phyloP scores from a whole-genome alignment of 1,284 basidiomycete species.

The Moesziomyces globuligerus region DNA sequence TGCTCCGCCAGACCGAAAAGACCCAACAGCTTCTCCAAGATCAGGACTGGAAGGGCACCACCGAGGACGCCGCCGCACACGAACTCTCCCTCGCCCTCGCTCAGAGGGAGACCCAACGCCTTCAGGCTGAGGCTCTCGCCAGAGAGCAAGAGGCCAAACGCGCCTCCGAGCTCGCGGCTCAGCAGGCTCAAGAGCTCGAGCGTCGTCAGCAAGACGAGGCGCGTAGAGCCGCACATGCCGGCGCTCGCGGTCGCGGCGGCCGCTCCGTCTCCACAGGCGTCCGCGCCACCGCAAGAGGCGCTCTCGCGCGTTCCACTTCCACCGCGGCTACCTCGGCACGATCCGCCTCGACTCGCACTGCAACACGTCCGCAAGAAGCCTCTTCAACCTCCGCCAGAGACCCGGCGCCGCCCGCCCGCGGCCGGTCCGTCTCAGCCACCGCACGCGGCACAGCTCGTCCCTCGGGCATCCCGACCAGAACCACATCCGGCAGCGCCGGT shows the following conservation, averaged over 20 bases:
- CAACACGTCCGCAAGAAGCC: too few species aligned
- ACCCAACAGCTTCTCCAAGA: conserved; percentile 57
- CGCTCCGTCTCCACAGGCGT: conserved; percentile 21
- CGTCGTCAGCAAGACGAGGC: conserved; percentile 15
- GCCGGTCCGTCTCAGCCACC: conserved; percentile 17
- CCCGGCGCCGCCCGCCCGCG: conserved; percentile 14
- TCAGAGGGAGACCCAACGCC: conserved; percentile 43
- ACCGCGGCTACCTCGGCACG: conserved; percentile 3
- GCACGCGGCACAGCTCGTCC: conserved; percentile 16
- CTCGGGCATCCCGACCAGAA: conserved; percentile 34
- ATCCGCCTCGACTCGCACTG: not conserved
- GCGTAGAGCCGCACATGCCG: conserved; percentile 6
- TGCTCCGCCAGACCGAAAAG: conserved; percentile 58
- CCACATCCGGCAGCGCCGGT: conserved; percentile 42
- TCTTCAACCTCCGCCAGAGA: conserved; percentile 5
- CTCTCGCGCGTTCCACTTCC: not conserved
- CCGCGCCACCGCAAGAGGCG: conserved; percentile 20
- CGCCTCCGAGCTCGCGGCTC: conserved; percentile 18
- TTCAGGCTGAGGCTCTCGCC: conserved; percentile 35
- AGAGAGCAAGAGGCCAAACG: conserved; percentile 32
- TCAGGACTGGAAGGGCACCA: conserved; percentile 58
- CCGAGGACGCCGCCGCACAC: conserved; percentile 51
- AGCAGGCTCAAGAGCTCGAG: conserved; percentile 20
- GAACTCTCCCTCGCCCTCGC: conserved; percentile 36
- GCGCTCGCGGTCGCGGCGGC: conserved; percentile 16